A percentile compares a stretch with the other conserved stretches of the same genome.
Conservation (phyloP, 2,329 filamentous ascomycete genomes). For the Cryphonectria naterciae region DNA sequence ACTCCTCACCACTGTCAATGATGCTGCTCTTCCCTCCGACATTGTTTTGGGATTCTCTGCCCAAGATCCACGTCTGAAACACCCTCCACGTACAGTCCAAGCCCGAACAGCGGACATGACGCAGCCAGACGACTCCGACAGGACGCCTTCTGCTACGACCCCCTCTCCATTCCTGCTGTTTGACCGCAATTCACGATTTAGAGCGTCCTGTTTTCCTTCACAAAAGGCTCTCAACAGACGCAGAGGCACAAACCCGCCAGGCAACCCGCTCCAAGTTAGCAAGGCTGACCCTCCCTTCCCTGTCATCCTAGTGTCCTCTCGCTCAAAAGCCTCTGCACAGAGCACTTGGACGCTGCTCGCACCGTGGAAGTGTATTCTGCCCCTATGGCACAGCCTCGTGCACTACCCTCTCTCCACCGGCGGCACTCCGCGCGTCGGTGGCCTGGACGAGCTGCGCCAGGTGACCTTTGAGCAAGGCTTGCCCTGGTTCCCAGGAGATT, state of each 20-base stretch:
- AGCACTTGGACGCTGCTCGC: conserved; percentile 82
- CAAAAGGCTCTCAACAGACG: conserved; percentile 83
- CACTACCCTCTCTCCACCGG: conserved; percentile 80
- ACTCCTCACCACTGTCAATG: conserved; percentile 65
- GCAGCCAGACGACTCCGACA: conserved; percentile 49
- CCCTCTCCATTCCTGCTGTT: conserved; percentile 61
- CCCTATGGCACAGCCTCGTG: conserved; percentile 85
- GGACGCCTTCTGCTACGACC: conserved; percentile 38
- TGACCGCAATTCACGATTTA: conserved; percentile 66
- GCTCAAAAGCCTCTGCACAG: conserved; percentile 51
- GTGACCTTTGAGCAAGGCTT: conserved; percentile 77
- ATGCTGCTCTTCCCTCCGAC: conserved; percentile 70
- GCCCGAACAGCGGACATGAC: conserved; percentile 22
- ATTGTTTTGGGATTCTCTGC: conserved; percentile 73
- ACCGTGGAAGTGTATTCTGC: conserved; percentile 86
- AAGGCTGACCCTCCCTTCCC: conserved; percentile 76
- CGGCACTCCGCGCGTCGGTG: conserved; percentile 80
- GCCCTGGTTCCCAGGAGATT: conserved; percentile 88
- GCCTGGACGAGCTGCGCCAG: conserved; percentile 78
- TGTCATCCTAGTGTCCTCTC: conserved; percentile 68
- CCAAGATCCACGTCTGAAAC: conserved; percentile 78
- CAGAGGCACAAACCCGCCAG: conserved; percentile 65
- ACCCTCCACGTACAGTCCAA: conserved; percentile 68
- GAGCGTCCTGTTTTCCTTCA: conserved; percentile 68
- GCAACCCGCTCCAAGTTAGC: conserved; percentile 61